A percentile compares a stretch with the other conserved stretches of the same genome.
These are phyloP conservation scores for Xerocomellus intermedius DNA, from an alignment of 768 basidiomycete genomes.

Conservation along the genomic window DNA sequence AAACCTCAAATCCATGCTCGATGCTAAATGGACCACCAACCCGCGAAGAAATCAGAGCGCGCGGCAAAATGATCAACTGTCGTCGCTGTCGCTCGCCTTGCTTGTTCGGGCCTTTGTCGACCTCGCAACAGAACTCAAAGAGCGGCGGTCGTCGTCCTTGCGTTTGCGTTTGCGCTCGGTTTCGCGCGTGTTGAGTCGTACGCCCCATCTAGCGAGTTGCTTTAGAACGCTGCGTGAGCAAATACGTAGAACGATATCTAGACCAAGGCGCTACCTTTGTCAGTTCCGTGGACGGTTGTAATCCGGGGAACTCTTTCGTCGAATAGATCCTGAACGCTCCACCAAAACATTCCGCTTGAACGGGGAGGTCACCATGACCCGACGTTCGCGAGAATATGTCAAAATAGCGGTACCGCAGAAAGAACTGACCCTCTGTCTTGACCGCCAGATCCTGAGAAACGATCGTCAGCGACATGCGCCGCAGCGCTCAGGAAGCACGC, in stretches of 20 bases:
- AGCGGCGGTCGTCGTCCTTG: conserved; percentile 18
- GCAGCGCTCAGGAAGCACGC: conserved; percentile 7
- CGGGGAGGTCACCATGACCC: conserved; percentile 34
- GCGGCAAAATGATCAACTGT: conserved; percentile 10
- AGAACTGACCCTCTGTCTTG: conserved; percentile 61
- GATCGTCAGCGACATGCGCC: conserved; percentile 1
- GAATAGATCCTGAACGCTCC: conserved; percentile 68
- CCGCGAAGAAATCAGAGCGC: background rate
- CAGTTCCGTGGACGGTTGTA: conserved; percentile 65
- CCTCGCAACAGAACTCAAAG: conserved; percentile 5
- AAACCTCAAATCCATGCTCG: conserved; percentile 1
- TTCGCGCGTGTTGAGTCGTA: conserved; percentile 37
- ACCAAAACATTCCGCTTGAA: conserved; percentile 66
- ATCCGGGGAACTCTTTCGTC: conserved; percentile 72
- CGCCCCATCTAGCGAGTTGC: conserved; percentile 36
- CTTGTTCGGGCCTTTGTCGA: background rate
- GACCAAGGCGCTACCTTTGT: conserved; percentile 47
- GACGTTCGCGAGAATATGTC: conserved; percentile 48
- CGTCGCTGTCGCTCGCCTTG: conserved; percentile 27
- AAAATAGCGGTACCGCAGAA: conserved; percentile 70
- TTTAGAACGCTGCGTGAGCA: conserved; percentile 11
- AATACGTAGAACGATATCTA: background rate
- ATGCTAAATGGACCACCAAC: background rate
- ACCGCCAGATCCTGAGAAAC: conserved; percentile 61
- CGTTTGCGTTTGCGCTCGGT: conserved; percentile 37